These are phyloP conservation scores for Tubosaeta sp. DNA, from an alignment of 768 basidiomycete genomes.

Conservation along the genomic window DNA sequence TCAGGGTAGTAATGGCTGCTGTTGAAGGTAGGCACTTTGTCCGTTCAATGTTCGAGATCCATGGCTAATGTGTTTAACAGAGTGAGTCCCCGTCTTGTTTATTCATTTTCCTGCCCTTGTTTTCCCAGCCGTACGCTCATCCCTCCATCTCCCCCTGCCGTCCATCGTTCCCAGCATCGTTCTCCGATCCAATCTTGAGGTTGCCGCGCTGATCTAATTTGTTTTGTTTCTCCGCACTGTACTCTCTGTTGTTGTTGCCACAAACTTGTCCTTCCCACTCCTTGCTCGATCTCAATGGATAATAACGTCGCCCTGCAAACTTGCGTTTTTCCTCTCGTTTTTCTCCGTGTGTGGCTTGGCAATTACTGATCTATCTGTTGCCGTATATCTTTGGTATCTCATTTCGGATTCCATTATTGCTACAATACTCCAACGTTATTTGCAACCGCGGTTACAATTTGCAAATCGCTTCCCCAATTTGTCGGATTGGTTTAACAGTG, in stretches of 20 bases:
- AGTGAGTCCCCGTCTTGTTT: conserved; percentile 53
- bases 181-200: conserved; percentile 35
- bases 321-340: background rate
- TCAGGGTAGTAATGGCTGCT: conserved; percentile 92
- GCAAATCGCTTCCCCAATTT: conserved; percentile 9
- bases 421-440: conserved; percentile 7
- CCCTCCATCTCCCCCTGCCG: conserved; percentile 12
- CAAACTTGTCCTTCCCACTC: conserved; percentile 17
- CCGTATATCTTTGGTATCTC: conserved; percentile 23
- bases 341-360: conserved; percentile 8
- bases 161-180: conserved; percentile 29
- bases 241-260: conserved; percentile 14
- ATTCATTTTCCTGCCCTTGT: conserved; percentile 19
- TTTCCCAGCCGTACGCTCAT: conserved; percentile 26
- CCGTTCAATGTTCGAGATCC: background rate
- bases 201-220: conserved; percentile 31
- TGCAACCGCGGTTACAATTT: background rate
- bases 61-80: conserved; percentile 35
- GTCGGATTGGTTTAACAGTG: conserved; percentile 34
- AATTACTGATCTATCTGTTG: conserved; percentile 15
- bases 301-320: conserved; percentile 8
- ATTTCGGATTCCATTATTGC: conserved; percentile 22
- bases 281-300: conserved; percentile 16
- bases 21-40: conserved; percentile 71
- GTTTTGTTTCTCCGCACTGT: conserved; percentile 20